Percentiles rank a stretch among this genome's conserved stretches.
Evolutionary conservation across 139 green algal genomes (phyloP).

Genomic region (Monoraphidium neglectum): DNA sequence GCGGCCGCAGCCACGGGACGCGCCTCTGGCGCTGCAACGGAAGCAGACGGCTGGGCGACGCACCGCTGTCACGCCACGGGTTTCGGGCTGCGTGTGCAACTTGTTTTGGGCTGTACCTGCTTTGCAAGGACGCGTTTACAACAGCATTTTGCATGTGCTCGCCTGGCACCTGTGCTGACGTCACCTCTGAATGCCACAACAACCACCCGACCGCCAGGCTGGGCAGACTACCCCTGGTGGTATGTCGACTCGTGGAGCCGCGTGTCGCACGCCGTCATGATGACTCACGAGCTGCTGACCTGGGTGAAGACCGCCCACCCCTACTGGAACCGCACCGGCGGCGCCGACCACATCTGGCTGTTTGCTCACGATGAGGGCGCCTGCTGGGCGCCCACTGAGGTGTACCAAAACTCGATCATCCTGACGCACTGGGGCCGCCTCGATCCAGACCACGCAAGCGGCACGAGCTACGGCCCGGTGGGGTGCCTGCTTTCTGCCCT

Average conservation of each 20-base stretch:
- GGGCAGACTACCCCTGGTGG: slow-evolving; percentile 27
- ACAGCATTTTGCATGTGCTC: too few relatives aligned
- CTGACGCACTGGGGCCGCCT: slow-evolving; percentile 61
- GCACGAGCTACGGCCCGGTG: slow-evolving; percentile 21
- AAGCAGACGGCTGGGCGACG: too few relatives aligned
- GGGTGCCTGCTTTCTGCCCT: slow-evolving; percentile 11
- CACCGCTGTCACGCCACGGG: too few relatives aligned
- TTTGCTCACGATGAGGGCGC: slow-evolving; percentile 63
- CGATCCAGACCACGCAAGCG: slow-evolving; percentile 10
- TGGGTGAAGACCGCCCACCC: slow-evolving; percentile 56
- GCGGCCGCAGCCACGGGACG: too few relatives aligned
- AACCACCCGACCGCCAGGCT: not conserved
- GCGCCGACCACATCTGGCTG: slow-evolving; percentile 66
- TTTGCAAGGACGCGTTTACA: too few relatives aligned
- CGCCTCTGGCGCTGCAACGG: too few relatives aligned
- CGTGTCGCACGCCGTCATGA: slow-evolving; percentile 38
- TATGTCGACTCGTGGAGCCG: slow-evolving; percentile 26
- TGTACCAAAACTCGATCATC: slow-evolving; percentile 42
- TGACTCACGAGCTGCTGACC: slow-evolving; percentile 41
- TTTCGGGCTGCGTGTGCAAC: too few relatives aligned
- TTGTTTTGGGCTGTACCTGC: too few relatives aligned
- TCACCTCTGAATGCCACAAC: too few relatives aligned
- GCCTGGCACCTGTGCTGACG: too few relatives aligned
- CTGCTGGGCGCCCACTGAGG: slow-evolving; percentile 53
- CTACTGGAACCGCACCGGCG: slow-evolving; percentile 35